Evolutionary conservation across 169 alveolate species (phyloP).

Genomic region (Cystoisospora suis): DNA sequence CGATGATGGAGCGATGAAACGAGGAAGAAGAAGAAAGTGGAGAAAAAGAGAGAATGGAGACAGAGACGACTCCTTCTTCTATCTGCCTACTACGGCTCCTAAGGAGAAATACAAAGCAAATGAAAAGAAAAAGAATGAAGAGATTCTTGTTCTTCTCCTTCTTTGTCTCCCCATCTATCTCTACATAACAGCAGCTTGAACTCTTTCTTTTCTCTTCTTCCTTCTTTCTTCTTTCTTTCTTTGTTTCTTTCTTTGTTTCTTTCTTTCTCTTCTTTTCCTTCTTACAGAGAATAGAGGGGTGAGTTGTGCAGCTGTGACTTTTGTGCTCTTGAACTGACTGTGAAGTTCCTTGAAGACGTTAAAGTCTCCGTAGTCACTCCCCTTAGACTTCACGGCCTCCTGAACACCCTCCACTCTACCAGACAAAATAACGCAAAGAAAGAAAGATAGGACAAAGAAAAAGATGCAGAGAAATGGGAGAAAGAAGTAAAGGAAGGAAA

Average conservation of each 20-base stretch:
- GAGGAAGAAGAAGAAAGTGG: no score
- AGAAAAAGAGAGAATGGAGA: no score
- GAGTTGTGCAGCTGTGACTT: not conserved
- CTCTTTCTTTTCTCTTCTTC: not conserved
- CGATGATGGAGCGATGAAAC: no score
- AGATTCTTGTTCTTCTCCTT: no score
- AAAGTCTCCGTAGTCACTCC: not conserved
- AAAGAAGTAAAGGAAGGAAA: not conserved
- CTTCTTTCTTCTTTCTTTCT: not conserved
- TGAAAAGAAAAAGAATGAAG: no score
- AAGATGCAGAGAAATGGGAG: not conserved
- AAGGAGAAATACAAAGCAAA: no score
- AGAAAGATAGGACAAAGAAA: not conserved
- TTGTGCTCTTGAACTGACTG: not conserved
- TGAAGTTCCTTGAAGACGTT: not conserved
- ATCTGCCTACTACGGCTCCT: no score
- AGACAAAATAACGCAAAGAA: not conserved
- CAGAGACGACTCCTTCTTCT: no score
- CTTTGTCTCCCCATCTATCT: no score
- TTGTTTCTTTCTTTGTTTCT: not conserved
- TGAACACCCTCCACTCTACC: constrained; percentile 23
- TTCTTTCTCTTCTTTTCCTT: not conserved
- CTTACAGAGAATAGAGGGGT: not conserved
- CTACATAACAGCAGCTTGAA: no score
- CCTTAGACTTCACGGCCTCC: constrained; percentile 33